Base-by-base conservation (phyloP, 2,329 filamentous ascomycete genomes). In the Pyrenochaeta sp. region DNA sequence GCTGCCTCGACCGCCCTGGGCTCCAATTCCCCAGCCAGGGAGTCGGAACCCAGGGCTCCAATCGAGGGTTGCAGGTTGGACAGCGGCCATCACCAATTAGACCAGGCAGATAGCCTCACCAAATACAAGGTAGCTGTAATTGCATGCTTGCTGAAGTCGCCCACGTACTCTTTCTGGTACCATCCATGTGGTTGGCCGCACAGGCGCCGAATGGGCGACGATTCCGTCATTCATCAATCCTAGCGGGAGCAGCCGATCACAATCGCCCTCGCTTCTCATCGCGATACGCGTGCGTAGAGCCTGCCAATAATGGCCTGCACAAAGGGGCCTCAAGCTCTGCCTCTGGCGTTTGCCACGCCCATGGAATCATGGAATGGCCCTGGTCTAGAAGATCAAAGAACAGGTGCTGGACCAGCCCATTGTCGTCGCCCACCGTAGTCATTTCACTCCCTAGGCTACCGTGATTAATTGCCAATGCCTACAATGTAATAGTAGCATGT, bases 241-340 rank as follows among this genome's bases (percentile, higher is more conserved):
- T 36, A 55, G n/a, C 61, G 61, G 61, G 60, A 63, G 60, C 54
- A 63, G 52, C 60, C 61, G 60, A 53, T 28, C 20, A 53, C 44
- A 53, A 37, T 48, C 27, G 40, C 37, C 9, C 22, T 41, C 28
- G 13, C 17, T 20, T 19, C 24, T 20, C 22, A 23, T 32, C 3
- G 5, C n/a, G 15, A 17, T 9, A 32, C 26, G 32, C 18, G 19
- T 42, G 38, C 35, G 6, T 24, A 17, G 17, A n/a, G n/a, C n/a
- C n/a, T n/a, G n/a, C n/a, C n/a, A n/a, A n/a, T n/a, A n/a, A n/a
- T n/a, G n/a, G n/a, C n/a, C n/a, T n/a, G n/a, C n/a, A n/a, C n/a
- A n/a, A n/a, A n/a, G n/a, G n/a, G n/a, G n/a, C n/a, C n/a, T n/a
- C n/a, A n/a, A n/a, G n/a, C n/a, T n/a, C n/a, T n/a, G n/a, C n/a